Evolutionary conservation across 2,329 filamentous ascomycete species (phyloP).

Genomic region (Ceratocystiopsis sp.): DNA sequence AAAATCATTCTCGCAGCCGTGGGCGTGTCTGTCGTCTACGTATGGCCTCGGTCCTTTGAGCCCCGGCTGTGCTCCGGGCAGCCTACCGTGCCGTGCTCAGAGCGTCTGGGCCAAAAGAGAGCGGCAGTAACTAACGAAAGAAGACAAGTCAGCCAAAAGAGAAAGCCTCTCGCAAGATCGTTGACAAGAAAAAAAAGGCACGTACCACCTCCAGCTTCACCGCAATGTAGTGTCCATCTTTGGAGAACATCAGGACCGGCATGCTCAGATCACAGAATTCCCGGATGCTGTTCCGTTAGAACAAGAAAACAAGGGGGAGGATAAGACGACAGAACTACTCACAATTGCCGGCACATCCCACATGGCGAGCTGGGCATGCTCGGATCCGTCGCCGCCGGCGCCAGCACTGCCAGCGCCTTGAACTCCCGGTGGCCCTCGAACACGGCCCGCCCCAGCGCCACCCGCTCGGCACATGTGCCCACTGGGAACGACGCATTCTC

Average conservation of each 20-base stretch:
- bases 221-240: conserved; percentile 54
- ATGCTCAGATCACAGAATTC: conserved; percentile 54
- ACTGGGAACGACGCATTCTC: conserved; percentile 91
- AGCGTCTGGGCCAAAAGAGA: not conserved
- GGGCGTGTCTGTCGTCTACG: no score
- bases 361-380: conserved; percentile 52
- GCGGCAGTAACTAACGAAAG: not conserved
- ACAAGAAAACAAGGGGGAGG: not conserved
- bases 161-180: no score
- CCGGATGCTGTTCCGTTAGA: conserved; percentile 38
- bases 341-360: conserved; percentile 94
- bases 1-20: no score
- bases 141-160: no score
- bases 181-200: conserved; percentile 1
- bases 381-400: conserved; percentile 44
- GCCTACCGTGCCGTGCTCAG: not conserved
- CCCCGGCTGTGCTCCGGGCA: no score
- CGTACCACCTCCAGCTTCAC: conserved; percentile 50
- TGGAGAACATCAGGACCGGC: conserved; percentile 88
- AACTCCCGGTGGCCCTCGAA: conserved; percentile 40
- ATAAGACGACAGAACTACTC: conserved; percentile 17
- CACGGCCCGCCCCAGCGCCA: conserved; percentile 71
- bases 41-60: no score
- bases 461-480: conserved; percentile 86
- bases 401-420: conserved; percentile 70